Conservation (phyloP, 2,329 filamentous ascomycete genomes). For the Colletotrichum neosansevieriae region DNA sequence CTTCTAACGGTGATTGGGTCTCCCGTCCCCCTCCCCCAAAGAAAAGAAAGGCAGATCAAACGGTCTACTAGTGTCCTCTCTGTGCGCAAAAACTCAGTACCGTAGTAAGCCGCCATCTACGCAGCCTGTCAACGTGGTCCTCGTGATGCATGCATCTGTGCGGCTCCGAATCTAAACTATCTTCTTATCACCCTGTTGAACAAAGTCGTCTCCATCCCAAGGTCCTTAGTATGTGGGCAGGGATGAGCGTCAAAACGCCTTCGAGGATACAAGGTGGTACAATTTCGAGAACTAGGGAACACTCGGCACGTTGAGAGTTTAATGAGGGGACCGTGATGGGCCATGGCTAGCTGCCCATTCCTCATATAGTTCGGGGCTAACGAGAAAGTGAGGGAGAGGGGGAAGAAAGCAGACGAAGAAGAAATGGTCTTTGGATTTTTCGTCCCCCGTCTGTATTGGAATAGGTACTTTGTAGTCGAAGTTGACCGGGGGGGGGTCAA, state of each 20-base stretch:
- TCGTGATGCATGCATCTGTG: conserved; percentile 10
- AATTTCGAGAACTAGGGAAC: not conserved
- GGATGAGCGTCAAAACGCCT: not conserved
- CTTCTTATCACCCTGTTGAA: too few species aligned
- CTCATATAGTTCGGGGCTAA: conserved; percentile 12
- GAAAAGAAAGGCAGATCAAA: conserved; percentile 13
- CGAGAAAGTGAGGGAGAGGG: not conserved
- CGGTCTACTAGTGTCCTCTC: not conserved
- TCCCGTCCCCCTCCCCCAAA: too few species aligned
- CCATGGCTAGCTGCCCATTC: conserved; percentile 23
- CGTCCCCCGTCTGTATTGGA: too few species aligned
- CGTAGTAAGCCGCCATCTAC: conserved; percentile 16
- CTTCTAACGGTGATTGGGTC: not conserved
- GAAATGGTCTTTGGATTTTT: too few species aligned
- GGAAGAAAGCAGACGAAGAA: too few species aligned
- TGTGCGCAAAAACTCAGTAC: not conserved
- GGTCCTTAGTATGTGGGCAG: not conserved
- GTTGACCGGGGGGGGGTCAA: too few species aligned
- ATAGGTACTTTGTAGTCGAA: too few species aligned
- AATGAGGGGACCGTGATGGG: conserved; percentile 24
- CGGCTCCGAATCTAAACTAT: not conserved
- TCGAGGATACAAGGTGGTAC: too few species aligned
- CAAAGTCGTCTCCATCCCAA: not conserved
- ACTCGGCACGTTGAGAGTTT: conserved; percentile 15
- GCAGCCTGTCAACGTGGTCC: not conserved